Evolutionary conservation across 139 green algal species (phyloP).

Genomic region (Haematococcus sp.): DNA sequence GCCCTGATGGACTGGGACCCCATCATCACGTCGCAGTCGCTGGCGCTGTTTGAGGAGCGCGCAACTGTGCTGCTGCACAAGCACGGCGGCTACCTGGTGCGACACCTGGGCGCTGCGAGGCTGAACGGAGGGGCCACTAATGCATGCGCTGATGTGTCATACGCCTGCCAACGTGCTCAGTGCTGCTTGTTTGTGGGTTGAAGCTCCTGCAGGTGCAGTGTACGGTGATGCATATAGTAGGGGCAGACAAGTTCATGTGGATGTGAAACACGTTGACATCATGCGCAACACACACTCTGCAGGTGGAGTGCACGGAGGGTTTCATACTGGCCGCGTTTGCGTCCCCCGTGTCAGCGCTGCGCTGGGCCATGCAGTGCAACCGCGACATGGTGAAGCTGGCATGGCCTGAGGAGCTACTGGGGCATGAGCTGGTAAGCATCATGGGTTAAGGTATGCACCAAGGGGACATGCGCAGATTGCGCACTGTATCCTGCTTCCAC

Average conservation of each 20-base stretch:
- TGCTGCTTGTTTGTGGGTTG: too few species aligned
- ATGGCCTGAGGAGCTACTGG: constrained; percentile 33
- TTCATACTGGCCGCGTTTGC: not conserved
- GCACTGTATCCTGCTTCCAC: too few species aligned
- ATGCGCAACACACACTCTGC: not conserved
- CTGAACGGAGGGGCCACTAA: too few species aligned
- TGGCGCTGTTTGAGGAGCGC: constrained; percentile 24
- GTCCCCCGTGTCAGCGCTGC: not conserved
- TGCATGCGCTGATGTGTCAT: not conserved
- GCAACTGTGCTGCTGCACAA: constrained; percentile 14
- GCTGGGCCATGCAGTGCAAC: constrained; percentile 6
- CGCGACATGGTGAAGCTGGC: constrained; percentile 1
- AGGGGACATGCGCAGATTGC: too few species aligned
- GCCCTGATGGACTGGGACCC: constrained; percentile 21
- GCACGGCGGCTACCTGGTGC: constrained; percentile 29
- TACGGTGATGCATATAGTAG: too few species aligned
- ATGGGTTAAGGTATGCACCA: too few species aligned
- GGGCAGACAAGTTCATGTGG: too few species aligned
- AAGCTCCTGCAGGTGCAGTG: too few species aligned
- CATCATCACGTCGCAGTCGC: constrained; percentile 7
- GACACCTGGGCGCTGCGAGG: too few species aligned
- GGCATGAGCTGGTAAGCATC: constrained; percentile 35
- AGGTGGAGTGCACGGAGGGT: constrained; percentile 1
- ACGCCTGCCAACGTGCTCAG: too few species aligned
- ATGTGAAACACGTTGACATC: too few species aligned